Evolutionary conservation across 176 grass and related monocot species (phyloP), one percentile per base, ranked within the genome.

Genomic region (Hsuehochloa calcarea): DNA sequence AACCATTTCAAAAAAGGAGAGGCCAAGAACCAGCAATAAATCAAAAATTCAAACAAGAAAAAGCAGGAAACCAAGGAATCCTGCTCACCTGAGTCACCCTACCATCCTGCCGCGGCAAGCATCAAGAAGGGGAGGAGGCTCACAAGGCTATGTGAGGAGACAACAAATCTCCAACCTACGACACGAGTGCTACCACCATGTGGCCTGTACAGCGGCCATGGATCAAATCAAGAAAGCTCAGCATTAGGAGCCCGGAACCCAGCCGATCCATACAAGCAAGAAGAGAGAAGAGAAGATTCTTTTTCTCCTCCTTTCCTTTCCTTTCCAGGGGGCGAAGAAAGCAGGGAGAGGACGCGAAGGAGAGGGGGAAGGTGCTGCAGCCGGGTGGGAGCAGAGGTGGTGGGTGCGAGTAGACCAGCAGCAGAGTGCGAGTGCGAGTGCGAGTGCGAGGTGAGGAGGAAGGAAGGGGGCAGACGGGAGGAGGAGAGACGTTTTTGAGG

Each of bases 191-290:
- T 52, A 65, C 44, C 67, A 72, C n/a, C 34, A 23, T 14, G 65
- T 3, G 3, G 19, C 64, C 46, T 2, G 23, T 52, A 8, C 25
- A 27, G 47, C 5, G 76, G 15, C 12, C 45, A 59, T 63, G 60
- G 82, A 80, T 89, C 50, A 50, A 74, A 62, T 11, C 69, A 22
- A 41, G 47, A 65, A 41, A 44, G 68, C 20, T 56, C 22, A 3
- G 59, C 87, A 65, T 55, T 66, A 80, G 63, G 62, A 82, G 63
- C 5, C 39, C 62, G 23, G 64, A 60, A 23, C 43, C 49, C 40
- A 10, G 31, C 59, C 59, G 68, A 68, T 74, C 58, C 81, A 79
- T 89, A 19, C 12, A 41, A 39, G 6, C 12, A 29, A 34, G 14
- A 16, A 7, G 12, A 10, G 4, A 64, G 11, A 78, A 43, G 35